A percentile compares a stretch with the other conserved stretches of the same genome.
Evolutionary conservation across 2,329 filamentous ascomycete species (phyloP).

Genomic region (Colletotrichum sp.): DNA sequence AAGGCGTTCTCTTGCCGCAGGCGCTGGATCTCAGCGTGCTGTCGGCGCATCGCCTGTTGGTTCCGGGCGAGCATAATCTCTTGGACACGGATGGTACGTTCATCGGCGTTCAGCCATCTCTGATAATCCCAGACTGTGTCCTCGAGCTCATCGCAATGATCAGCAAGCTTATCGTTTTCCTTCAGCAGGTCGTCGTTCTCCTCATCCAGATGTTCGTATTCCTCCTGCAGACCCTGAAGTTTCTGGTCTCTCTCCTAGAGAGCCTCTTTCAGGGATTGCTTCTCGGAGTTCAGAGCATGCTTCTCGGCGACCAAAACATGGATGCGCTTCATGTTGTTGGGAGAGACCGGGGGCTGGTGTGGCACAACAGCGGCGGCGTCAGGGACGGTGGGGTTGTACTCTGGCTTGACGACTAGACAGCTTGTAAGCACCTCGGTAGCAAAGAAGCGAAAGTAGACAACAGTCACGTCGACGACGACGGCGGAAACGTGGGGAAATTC

Average conservation of each 20-base stretch:
- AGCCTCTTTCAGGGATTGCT: neutral
- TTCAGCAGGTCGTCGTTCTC: neutral
- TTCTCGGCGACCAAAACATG: neutral
- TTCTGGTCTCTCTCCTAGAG: neutral
- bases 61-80: neutral
- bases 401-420: neutral
- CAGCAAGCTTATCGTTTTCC: neutral
- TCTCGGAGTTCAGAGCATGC: neutral
- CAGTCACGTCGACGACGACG: too few species aligned
- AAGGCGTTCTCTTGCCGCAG: neutral
- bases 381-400: neutral
- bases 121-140: neutral
- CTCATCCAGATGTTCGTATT: accelerated
- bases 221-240: neutral
- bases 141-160: neutral
- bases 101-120: neutral
- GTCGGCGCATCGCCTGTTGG: neutral
- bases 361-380: neutral
- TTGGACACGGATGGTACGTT: neutral
- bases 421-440: neutral
- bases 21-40: neutral
- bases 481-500: too few species aligned
- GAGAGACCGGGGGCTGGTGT: neutral
- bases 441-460: too few species aligned
- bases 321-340: neutral